Percentiles rank a stretch among this genome's conserved stretches.
Evolutionary conservation across 108 stramenopile species (phyloP).

Genomic region (Hondaea fermentalgiana): DNA sequence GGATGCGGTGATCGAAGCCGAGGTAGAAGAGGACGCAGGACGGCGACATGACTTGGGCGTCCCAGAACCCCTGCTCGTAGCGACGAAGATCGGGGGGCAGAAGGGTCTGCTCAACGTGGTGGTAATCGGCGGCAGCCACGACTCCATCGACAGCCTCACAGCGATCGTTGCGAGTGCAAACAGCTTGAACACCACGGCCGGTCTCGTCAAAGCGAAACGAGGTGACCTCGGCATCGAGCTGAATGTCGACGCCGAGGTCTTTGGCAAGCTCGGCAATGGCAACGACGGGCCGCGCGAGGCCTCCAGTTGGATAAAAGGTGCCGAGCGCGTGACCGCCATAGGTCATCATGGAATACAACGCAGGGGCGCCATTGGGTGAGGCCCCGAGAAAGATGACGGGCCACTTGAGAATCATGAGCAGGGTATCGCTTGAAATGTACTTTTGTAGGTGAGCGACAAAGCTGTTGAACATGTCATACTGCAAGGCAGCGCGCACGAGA

Average conservation of each 20-base stretch:
- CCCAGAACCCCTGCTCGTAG: not conserved
- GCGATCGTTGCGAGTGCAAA: not conserved
- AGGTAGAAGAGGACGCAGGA: not conserved
- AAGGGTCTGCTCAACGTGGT: not conserved
- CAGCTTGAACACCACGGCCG: not conserved
- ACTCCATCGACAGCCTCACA: not conserved
- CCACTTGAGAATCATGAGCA: not conserved
- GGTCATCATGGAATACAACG: constrained; percentile 1
- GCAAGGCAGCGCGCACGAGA: not conserved
- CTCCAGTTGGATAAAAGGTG: not conserved
- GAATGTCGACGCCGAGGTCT: not conserved
- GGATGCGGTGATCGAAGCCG: not conserved
- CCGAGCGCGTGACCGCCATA: constrained; percentile 3
- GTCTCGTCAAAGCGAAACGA: not conserved
- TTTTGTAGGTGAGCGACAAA: not conserved
- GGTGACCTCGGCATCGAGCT: not conserved
- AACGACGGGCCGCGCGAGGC: not conserved
- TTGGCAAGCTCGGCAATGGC: not conserved
- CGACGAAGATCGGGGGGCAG: not conserved
- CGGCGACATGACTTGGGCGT: not conserved
- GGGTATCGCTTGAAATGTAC: not conserved
- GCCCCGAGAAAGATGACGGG: constrained; percentile 1
- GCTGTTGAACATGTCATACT: constrained; percentile 13
- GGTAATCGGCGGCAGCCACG: not conserved
- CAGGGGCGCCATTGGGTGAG: not conserved